Evolutionary conservation across 129 eudicot genomes (phyloP).

Genomic region (Dittrichia graveolens): DNA sequence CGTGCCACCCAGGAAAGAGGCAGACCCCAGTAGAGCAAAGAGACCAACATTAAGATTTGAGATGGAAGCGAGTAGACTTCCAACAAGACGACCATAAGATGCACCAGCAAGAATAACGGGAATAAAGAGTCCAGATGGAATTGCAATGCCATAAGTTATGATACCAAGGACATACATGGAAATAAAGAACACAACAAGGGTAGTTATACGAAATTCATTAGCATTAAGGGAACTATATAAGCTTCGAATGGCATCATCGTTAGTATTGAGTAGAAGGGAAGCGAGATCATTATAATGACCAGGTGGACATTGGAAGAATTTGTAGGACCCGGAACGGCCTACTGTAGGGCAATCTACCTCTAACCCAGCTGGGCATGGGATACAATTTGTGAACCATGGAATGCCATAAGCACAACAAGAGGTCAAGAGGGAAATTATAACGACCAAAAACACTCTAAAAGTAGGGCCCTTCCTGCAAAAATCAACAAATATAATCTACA

Average conservation of each 20-base stretch:
- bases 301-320: slow-evolving; percentile 74
- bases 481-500: slow-evolving; percentile 20
- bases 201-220: slow-evolving; percentile 59
- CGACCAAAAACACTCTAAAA: slow-evolving; percentile 64
- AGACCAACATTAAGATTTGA: slow-evolving; percentile 79
- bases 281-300: slow-evolving; percentile 95
- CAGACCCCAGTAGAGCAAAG: slow-evolving; percentile 89
- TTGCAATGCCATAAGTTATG: slow-evolving; percentile 93
- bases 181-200: slow-evolving; percentile 66
- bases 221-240: slow-evolving; percentile 50
- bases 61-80: slow-evolving; percentile 48
- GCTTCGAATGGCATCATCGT: slow-evolving; percentile 92
- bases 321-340: slow-evolving; percentile 84
- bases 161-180: slow-evolving; percentile 67
- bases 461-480: slow-evolving; percentile 80
- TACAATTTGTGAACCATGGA: slow-evolving; percentile 82
- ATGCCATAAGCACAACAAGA: slow-evolving; percentile 85
- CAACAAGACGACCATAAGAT: slow-evolving; percentile 87
- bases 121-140: slow-evolving; percentile 95
- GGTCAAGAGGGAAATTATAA: slow-evolving; percentile 65
- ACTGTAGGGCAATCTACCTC: slow-evolving; percentile 56
- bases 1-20: slow-evolving; percentile 96
- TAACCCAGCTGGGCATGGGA: slow-evolving; percentile 66
- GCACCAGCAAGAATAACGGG: slow-evolving; percentile 97
- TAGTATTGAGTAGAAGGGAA: slow-evolving; percentile 88